Base-by-base conservation (phyloP, 2,329 filamentous ascomycete species). In the Pseudogymnoascus sp. region DNA sequence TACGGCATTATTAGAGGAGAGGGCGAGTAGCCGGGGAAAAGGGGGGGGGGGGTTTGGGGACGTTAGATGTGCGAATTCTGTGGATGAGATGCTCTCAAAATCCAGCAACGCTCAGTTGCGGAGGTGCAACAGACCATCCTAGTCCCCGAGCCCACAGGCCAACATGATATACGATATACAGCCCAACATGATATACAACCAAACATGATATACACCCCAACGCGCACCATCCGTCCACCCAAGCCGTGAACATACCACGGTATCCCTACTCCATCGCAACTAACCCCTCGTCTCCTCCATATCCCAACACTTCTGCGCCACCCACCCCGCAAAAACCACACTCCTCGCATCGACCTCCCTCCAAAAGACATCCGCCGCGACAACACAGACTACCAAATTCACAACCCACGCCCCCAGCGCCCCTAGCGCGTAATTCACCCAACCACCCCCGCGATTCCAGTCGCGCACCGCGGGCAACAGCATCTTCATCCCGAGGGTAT, bases 281-380 rank as follows among this genome's bases (percentile, higher is more conserved):
- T 28, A 31, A 25, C 34, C 21, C 34, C 25, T n/a, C 6, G 25
- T 34, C 34, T 25, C 8, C 21, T 25, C 34, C 23, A 14, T 16
- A 65, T 62, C 43, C 34, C 54, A 65, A 63, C 63, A 65, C 41
- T 37, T 57, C 10, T 60, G 68, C 70, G 82, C 82, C 23, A 83
- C 65, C 77, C 80, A 81, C 51, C 78, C 75, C 3, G 81, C 78
- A 67, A 84, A 78, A 60, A 76, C 77, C 6, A 83, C 76, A 70
- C 79, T 77, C 1, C 79, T 79, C 3, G 76, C 73, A 71, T 87
- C 85, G 5, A 87, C 77, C 1, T 74, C 73, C 25, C 83, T 77
- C 82, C 83, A 86, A 69, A 86, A 86, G 2, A 87, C 64, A 71
- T 87, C 85, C 1, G 81, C 81, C 5, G 79, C 76, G 79, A 83